Evolutionary conservation across 164 flowering plant species (phyloP).

Genomic region (Vitis amurensis): DNA sequence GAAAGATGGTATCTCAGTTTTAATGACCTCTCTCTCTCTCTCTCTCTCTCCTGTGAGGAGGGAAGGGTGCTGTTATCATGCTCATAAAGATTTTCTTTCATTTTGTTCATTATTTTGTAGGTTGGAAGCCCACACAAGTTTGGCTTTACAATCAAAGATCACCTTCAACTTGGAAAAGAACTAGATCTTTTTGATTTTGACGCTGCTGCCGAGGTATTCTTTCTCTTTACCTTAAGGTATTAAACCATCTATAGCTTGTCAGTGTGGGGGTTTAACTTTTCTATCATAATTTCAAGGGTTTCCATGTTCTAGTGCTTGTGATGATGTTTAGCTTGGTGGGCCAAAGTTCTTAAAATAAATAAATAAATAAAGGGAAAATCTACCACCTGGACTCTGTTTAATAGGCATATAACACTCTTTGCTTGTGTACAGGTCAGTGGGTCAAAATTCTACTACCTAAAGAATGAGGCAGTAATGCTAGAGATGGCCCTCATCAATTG

Average conservation of each 20-base stretch:
- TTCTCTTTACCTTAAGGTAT: conserved; percentile 13
- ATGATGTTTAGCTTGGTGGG: too few species aligned
- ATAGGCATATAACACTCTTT: neutral
- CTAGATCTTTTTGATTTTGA: conserved; percentile 92
- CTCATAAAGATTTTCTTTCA: neutral
- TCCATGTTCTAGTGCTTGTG: too few species aligned
- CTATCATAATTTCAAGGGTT: too few species aligned
- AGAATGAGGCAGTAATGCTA: conserved; percentile 89
- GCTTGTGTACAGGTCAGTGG: conserved; percentile 74
- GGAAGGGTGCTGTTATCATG: neutral
- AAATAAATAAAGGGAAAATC: too few species aligned
- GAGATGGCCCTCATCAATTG: conserved; percentile 91
- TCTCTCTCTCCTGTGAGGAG: too few species aligned
- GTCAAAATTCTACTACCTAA: conserved; percentile 92
- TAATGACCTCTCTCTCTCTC: neutral
- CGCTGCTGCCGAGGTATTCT: conserved; percentile 85
- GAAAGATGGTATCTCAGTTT: conserved; percentile 53
- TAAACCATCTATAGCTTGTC: neutral
- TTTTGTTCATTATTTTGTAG: conserved; percentile 31
- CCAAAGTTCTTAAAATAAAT: too few species aligned
- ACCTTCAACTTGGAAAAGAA: conserved; percentile 84
- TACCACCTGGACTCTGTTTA: neutral
- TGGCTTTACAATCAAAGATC: conserved; percentile 79
- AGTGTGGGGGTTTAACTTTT: neutral
- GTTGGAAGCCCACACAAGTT: conserved; percentile 71